Conservation (phyloP, 352 stramenopile species). For the Globisporangium solare region DNA sequence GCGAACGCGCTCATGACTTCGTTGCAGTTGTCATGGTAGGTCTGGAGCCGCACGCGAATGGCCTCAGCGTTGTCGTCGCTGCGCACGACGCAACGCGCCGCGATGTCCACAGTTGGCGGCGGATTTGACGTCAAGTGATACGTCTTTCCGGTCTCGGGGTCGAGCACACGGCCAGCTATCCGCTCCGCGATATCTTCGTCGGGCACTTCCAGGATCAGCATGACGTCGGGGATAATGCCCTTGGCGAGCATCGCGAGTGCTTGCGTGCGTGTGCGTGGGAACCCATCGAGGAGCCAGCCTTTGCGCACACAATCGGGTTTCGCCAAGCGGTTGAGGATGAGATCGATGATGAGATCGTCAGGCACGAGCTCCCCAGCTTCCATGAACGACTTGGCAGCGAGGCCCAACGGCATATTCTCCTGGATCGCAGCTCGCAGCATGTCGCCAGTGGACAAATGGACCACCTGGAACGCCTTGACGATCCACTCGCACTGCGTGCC, state of each 20-base stretch:
- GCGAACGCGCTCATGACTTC: constrained; percentile 34
- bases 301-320: constrained; percentile 59
- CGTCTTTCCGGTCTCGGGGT: constrained; percentile 90
- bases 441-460: constrained; percentile 94
- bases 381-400: constrained; percentile 92
- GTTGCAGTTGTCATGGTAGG: constrained; percentile 75
- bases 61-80: constrained; percentile 91
- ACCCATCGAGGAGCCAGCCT: constrained; percentile 94
- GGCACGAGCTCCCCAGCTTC: constrained; percentile 89
- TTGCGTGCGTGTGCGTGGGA: constrained; percentile 89
- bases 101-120: constrained; percentile 44
- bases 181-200: constrained; percentile 92
- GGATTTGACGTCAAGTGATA: constrained; percentile 90
- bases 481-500: constrained; percentile 96
- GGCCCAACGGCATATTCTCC: constrained; percentile 42
- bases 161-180: constrained; percentile 89
- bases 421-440: constrained; percentile 91
- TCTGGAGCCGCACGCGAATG: constrained; percentile 78
- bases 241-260: constrained; percentile 53
- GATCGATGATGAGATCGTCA: constrained; percentile 92
- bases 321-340: constrained; percentile 86
- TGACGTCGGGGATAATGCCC: constrained; percentile 86
- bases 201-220: constrained; percentile 94
- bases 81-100: constrained; percentile 49
- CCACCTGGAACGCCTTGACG: constrained; percentile 84